phyloP scores from a whole-genome alignment of 2,329 filamentous ascomycete species.

The Xylaria sp. region DNA sequence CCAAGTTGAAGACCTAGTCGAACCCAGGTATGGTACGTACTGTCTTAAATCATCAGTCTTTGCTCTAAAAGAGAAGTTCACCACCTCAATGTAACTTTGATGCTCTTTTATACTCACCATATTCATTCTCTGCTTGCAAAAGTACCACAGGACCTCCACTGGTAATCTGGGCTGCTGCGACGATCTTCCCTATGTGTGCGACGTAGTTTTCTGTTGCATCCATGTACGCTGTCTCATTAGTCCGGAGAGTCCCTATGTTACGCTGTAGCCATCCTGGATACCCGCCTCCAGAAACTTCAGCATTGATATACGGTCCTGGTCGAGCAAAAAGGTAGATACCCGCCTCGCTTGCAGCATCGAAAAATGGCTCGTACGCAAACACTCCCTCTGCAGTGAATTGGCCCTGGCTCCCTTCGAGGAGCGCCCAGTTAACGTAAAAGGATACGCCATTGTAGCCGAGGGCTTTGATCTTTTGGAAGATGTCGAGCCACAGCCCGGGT shows the following conservation, averaged over 20 bases:
- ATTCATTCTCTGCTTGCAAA: slow-evolving; percentile 85
- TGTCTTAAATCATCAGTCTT: slow-evolving; percentile 7
- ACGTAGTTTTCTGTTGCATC: slow-evolving; percentile 70
- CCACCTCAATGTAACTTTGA: not conserved
- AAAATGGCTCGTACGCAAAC: slow-evolving; percentile 78
- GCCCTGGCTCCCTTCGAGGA: slow-evolving; percentile 78
- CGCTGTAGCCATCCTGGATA: slow-evolving; percentile 84
- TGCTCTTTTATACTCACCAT: slow-evolving; percentile 48
- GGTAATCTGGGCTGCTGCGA: slow-evolving; percentile 82
- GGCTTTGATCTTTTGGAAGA: slow-evolving; percentile 85
- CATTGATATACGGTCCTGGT: slow-evolving; percentile 81
- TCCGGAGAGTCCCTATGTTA: slow-evolving; percentile 71
- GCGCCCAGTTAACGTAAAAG: slow-evolving; percentile 82
- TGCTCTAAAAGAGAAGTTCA: not conserved
- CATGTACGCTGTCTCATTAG: slow-evolving; percentile 69
- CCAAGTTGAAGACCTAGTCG: not conserved
- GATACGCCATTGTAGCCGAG: slow-evolving; percentile 83
- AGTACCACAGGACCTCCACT: slow-evolving; percentile 84
- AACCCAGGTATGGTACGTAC: slow-evolving; percentile 12
- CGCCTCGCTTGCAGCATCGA: slow-evolving; percentile 75
- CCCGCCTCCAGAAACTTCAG: slow-evolving; percentile 76
- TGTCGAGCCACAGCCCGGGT: slow-evolving; percentile 67
- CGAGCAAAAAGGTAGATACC: slow-evolving; percentile 78
- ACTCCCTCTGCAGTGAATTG: slow-evolving; percentile 76
- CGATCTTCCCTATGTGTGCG: slow-evolving; percentile 68